Percentiles rank a stretch among this genome's conserved stretches.
phyloP scores from a whole-genome alignment of 805 yeast genomes.

The Wickerhamomyces queroliae region DNA sequence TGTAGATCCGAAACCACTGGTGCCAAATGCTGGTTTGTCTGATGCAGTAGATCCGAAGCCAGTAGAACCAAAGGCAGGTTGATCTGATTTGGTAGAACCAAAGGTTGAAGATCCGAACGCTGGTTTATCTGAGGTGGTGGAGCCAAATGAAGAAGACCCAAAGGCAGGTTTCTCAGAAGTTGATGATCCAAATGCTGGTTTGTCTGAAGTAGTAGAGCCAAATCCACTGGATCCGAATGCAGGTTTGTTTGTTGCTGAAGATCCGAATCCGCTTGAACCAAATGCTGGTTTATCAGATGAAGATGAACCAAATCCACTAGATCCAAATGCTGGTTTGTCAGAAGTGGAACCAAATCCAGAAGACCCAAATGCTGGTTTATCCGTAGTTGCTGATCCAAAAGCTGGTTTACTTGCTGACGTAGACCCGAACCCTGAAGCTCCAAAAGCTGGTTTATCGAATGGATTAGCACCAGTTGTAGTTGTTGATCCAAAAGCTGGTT shows the following conservation, averaged over 20 bases:
- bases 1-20: too few species aligned
- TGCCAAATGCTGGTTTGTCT: conserved; percentile 10
- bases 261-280: too few species aligned
- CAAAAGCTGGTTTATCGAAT: conserved; percentile 10
- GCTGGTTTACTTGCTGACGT: conserved; percentile 17
- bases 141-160: conserved; percentile 13
- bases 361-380: conserved; percentile 12
- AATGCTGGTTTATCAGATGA: conserved; percentile 4
- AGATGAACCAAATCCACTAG: neutral
- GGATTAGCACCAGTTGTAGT: too few species aligned
- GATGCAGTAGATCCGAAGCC: conserved; percentile 19
- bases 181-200: conserved; percentile 24
- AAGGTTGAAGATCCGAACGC: too few species aligned
- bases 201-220: conserved; percentile 11
- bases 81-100: conserved; percentile 7
- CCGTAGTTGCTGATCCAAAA: conserved; percentile 2
- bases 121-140: conserved; percentile 12
- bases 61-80: conserved; percentile 25
- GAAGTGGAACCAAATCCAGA: too few species aligned
- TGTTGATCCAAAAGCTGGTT: conserved; percentile 21
- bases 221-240: conserved; percentile 20
- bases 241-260: conserved; percentile 3
- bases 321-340: conserved; percentile 1
- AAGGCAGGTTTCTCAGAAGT: conserved; percentile 15
- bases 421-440: conserved; percentile 17